Conservation (phyloP, 768 basidiomycete genomes). For the Rhodotorula toruloides region DNA sequence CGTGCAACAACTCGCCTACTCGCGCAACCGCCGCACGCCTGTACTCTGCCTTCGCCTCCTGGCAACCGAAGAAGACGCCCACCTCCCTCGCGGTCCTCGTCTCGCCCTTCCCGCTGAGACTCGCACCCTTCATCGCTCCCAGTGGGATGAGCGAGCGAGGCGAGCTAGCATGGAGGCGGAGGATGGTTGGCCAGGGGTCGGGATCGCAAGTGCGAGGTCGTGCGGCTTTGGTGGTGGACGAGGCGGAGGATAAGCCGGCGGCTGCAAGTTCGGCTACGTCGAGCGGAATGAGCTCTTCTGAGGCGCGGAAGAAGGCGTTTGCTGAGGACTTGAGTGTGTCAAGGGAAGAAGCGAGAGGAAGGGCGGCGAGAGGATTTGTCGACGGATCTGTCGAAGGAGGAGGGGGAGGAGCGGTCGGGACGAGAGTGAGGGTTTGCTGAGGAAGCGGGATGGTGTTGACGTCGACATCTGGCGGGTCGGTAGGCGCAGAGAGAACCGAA, state of each 20-base stretch:
- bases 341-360: conserved; percentile 28
- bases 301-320: conserved; percentile 26
- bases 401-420: conserved; percentile 8
- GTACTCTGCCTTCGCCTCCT: conserved; percentile 15
- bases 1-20: conserved; percentile 4
- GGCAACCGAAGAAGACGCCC: conserved; percentile 26
- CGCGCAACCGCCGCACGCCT: conserved; percentile 11
- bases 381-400: background rate
- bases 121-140: conserved; percentile 25
- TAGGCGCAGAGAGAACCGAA: conserved; percentile 27
- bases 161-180: conserved; percentile 6
- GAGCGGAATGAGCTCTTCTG: conserved; percentile 25
- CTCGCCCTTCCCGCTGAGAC: conserved; percentile 24
- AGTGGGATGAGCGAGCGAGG: conserved; percentile 20
- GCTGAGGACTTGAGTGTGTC: conserved; percentile 23
- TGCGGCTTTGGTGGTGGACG: background rate
- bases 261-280: conserved; percentile 12
- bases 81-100: conserved; percentile 18
- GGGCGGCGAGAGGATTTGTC: conserved; percentile 13
- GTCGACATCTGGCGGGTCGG: conserved; percentile 37
- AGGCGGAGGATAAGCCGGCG: background rate
- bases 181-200: conserved; percentile 30
- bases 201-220: background rate
- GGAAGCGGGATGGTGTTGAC: conserved; percentile 26
- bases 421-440: conserved; percentile 21